A percentile compares a stretch with the other conserved stretches of the same genome.
These are phyloP conservation scores for Kwoniella pini DNA, from an alignment of 768 basidiomycete genomes.

Conservation along the genomic window DNA sequence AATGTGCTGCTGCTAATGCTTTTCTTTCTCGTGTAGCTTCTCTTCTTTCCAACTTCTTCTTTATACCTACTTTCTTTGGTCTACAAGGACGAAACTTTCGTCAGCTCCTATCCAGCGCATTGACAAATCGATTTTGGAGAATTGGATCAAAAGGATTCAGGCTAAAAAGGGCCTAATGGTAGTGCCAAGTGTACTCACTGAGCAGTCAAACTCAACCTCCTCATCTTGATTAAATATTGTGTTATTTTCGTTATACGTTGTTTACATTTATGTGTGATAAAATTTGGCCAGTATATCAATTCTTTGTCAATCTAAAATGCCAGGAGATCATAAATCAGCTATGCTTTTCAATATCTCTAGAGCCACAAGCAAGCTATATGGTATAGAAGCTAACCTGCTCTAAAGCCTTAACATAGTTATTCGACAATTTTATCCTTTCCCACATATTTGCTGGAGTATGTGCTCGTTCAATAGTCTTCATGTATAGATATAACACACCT, in stretches of 20 bases:
- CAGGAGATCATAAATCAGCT: background rate
- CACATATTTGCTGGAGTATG: constrained; percentile 97
- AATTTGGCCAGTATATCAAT: constrained; percentile 97
- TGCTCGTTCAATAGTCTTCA: constrained; percentile 97
- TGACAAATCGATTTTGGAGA: no score
- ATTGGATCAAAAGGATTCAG: background rate
- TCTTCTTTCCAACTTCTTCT: constrained; percentile 93
- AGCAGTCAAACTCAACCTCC: constrained; percentile 78
- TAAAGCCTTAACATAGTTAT: constrained; percentile 90
- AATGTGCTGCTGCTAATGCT: constrained; percentile 89
- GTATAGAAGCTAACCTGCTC: constrained; percentile 71
- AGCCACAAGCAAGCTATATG: no score
- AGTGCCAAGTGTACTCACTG: constrained; percentile 66
- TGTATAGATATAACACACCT: constrained; percentile 87
- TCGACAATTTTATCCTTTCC: constrained; percentile 89
- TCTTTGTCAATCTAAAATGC: constrained; percentile 85
- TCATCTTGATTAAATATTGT: constrained; percentile 98
- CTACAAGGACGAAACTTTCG: no score
- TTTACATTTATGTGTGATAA: constrained; percentile 97
- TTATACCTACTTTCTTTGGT: constrained; percentile 88
- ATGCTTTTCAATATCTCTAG: background rate
- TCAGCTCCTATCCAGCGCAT: no score
- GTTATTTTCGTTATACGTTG: constrained; percentile 98
- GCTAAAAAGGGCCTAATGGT: background rate
- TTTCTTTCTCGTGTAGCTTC: constrained; percentile 92